A percentile compares a stretch with the other conserved stretches of the same genome.
These are phyloP conservation scores for Begonia fuchsioides DNA, from an alignment of 306 rosid species.

Conservation along the genomic window DNA sequence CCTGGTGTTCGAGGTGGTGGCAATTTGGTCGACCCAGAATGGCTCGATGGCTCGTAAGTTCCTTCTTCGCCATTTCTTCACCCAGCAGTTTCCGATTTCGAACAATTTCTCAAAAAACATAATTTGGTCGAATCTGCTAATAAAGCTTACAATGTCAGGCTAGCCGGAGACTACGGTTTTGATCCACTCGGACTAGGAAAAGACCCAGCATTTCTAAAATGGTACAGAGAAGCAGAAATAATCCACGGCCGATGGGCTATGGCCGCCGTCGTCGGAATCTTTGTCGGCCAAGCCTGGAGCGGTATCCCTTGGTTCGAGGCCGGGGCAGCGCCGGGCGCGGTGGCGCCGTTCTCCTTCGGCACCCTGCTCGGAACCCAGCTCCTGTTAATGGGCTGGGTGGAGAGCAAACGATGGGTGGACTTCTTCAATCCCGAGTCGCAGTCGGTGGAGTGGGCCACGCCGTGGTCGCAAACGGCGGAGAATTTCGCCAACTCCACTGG, in stretches of 20 bases:
- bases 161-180: constrained; percentile 92
- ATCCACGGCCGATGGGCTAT: constrained; percentile 99
- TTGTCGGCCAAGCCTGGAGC: constrained; percentile 96
- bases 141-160: constrained; percentile 24
- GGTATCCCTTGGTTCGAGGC: constrained; percentile 97
- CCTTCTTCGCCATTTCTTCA: background rate
- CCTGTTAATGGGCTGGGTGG: constrained; percentile 97
- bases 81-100: background rate
- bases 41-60: constrained; percentile 99
- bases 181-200: constrained; percentile 90
- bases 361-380: constrained; percentile 81
- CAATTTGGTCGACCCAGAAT: constrained; percentile 73
- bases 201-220: constrained; percentile 86
- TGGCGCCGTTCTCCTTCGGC: constrained; percentile 96
- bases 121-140: too few relatives aligned
- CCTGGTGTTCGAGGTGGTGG: constrained; percentile 68
- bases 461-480: constrained; percentile 89
- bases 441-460: constrained; percentile 94
- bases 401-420: constrained; percentile 95
- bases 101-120: too few relatives aligned
- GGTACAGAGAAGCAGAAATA: constrained; percentile 99
- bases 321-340: constrained; percentile 77
- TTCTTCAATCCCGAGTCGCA: constrained; percentile 96
- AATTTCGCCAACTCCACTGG: constrained; percentile 78
- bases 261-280: constrained; percentile 86